phyloP scores from a whole-genome alignment of 139 green algal genomes.

The Ulvella scutata region DNA sequence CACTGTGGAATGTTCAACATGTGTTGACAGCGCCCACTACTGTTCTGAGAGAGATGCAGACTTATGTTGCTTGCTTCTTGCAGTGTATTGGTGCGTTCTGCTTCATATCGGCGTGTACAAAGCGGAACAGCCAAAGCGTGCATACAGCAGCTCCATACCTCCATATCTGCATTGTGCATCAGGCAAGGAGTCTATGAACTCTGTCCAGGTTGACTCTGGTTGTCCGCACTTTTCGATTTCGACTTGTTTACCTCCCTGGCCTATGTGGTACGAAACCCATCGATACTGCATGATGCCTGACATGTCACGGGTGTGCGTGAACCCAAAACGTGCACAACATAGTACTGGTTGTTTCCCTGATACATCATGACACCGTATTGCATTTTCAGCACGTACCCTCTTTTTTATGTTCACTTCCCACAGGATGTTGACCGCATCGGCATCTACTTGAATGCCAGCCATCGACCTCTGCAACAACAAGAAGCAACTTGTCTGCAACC shows the following conservation, averaged over 20 bases:
- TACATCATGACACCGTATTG: too few relatives aligned
- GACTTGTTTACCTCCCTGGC: not conserved
- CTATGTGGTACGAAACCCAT: not conserved
- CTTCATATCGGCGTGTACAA: too few relatives aligned
- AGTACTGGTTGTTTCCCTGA: too few relatives aligned
- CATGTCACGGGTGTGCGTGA: too few relatives aligned
- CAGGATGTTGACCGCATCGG: not conserved
- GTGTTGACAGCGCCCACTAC: too few relatives aligned
- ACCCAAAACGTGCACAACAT: too few relatives aligned
- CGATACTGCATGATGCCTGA: not conserved
- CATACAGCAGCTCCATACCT: not conserved
- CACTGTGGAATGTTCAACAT: too few relatives aligned
- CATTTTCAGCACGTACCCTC: not conserved
- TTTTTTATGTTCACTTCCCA: constrained; percentile 3
- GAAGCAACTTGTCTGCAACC: too few relatives aligned
- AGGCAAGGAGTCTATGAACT: not conserved
- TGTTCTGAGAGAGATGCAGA: too few relatives aligned
- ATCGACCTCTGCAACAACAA: not conserved
- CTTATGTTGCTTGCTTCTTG: too few relatives aligned
- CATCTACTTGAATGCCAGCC: not conserved
- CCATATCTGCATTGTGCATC: not conserved
- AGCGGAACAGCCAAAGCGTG: not conserved
- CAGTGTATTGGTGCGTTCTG: too few relatives aligned
- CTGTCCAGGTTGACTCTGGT: not conserved
- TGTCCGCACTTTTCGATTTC: not conserved